Evolutionary conservation across 148 eudicot genomes (phyloP).

Genomic region (Persicaria tinctoria): DNA sequence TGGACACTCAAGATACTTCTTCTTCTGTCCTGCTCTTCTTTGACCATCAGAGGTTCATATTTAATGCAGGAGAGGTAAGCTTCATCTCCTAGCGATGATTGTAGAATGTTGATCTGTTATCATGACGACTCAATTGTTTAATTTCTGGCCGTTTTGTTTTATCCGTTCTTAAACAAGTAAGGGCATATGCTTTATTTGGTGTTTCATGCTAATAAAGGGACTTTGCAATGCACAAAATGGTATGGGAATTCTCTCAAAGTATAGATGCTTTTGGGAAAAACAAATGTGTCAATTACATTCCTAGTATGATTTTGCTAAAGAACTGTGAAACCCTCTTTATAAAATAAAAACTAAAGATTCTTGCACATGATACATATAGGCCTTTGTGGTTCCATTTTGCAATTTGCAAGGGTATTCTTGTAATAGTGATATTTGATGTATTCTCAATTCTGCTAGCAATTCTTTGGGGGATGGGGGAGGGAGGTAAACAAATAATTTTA

Average conservation of each 20-base stretch:
- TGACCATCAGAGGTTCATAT: slow-evolving; percentile 83
- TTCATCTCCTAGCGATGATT: background rate
- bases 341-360: background rate
- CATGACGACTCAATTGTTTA: background rate
- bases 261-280: no score
- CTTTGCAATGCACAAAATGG: background rate
- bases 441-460: background rate
- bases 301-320: no score
- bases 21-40: slow-evolving; percentile 89
- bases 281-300: no score
- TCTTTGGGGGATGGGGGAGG: background rate
- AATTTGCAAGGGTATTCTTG: background rate
- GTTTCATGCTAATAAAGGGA: background rate
- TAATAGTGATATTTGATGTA: background rate
- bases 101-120: background rate
- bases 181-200: background rate
- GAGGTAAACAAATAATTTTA: background rate
- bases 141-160: background rate
- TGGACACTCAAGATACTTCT: slow-evolving; percentile 96
- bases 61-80: slow-evolving; percentile 98
- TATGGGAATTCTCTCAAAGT: background rate
- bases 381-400: background rate
- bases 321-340: no score
- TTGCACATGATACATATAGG: background rate
- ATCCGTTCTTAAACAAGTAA: background rate